Base-by-base conservation (phyloP, 2,329 filamentous ascomycete genomes). In the Cladosporium sp. region DNA sequence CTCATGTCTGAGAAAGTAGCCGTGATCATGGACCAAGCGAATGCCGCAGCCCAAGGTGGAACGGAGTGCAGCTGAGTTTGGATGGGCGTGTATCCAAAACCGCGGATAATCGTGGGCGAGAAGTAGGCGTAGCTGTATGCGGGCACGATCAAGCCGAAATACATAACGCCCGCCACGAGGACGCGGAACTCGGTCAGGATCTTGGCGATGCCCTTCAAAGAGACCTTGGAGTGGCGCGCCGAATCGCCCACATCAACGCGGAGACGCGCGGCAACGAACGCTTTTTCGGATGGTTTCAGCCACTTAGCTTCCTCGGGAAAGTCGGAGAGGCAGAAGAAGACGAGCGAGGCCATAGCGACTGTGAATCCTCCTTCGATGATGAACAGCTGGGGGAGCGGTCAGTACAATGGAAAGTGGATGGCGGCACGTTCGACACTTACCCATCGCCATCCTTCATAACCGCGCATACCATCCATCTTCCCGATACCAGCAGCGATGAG, bases 401-500 rank as follows among this genome's bases (percentile, higher is more conserved):
- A 49, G 46, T 37, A 41, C 18, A 1, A 8, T 18, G 19, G 14
- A 22, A 8, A 38, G 3, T n/a, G 11, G 51, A 46, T 49, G 2
- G 14, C 16, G n/a, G 19, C 38, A 19, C 41, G 32, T 16, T 4
- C 38, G 18, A 11, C 2, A 50, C 56, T 45, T 34, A 61, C 55
- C 85, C 86, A 91, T 50, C 87, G 75, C 88, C 88, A 93, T 9
- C 85, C 87, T 1, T 69, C 61, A 63, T 91, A 93, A 18, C 81
- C 82, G 8, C 75, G 70, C 9, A 87, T 58, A 3, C 80, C 80
- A 58, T 89, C 80, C 87, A 95, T 91, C 64, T 93, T 88, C n/a
- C 88, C 88, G 57, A 96, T 95, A 0, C 85, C 91, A 1, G 83
- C 85, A 1, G 91, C 91, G 4, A 96, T 77, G 1, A 96, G 78